Evolutionary conservation across 192 early-diverging fungal genomes (phyloP).

Genomic region (Phycomyces blakesleeanus): DNA sequence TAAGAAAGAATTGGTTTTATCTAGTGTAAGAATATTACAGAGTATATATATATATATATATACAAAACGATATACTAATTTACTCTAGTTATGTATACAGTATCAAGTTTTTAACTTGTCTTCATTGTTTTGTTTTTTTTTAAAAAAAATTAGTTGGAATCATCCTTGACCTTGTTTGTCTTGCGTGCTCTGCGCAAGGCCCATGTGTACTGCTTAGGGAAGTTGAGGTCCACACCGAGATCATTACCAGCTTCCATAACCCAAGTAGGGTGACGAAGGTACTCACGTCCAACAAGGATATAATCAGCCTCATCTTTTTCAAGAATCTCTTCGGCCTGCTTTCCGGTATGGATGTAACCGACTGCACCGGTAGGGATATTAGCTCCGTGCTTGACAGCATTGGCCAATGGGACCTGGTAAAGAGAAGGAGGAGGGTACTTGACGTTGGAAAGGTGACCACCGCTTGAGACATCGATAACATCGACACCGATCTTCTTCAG

Average conservation of each 20-base stretch:
- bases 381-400: slow-evolving; percentile 53
- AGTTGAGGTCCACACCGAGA: slow-evolving; percentile 55
- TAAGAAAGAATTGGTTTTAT: no score
- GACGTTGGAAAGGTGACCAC: slow-evolving; percentile 49
- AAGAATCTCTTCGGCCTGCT: slow-evolving; percentile 70
- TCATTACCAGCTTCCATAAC: slow-evolving; percentile 51
- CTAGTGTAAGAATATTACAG: no score
- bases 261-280: slow-evolving; percentile 69
- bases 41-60: no score
- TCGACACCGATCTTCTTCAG: slow-evolving; percentile 76
- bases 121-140: no score
- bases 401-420: slow-evolving; percentile 65
- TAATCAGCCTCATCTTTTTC: slow-evolving; percentile 64
- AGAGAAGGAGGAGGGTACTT: slow-evolving; percentile 20
- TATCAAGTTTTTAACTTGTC: no score
- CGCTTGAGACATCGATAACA: slow-evolving; percentile 77
- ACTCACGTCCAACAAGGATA: slow-evolving; percentile 64
- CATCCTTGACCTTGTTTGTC: background rate
- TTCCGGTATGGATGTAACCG: slow-evolving; percentile 60
- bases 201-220: slow-evolving; percentile 54
- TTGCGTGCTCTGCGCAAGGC: background rate
- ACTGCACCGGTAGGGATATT: slow-evolving; percentile 63
- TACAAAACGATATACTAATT: no score
- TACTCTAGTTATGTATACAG: no score
- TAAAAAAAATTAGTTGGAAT: background rate